Conservation (phyloP, 306 rosid species). For the Dalbergia oliveri region DNA sequence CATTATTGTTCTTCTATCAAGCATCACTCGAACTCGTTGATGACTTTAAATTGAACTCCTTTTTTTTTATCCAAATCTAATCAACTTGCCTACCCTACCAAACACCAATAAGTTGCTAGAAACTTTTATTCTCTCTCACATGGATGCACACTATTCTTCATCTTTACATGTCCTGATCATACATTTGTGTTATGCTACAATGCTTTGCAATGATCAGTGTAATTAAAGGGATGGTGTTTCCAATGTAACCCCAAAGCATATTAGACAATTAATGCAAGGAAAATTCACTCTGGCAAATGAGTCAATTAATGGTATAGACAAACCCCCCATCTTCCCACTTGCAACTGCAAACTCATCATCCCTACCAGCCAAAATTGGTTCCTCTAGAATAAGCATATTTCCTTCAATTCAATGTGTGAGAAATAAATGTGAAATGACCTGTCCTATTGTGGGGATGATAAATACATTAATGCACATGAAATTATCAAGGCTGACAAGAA, state of each 20-base stretch:
- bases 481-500: constrained; percentile 38
- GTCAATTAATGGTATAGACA: constrained; percentile 39
- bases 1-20: constrained; percentile 12
- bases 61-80: not conserved
- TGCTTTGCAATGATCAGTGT: constrained; percentile 26
- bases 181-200: constrained; percentile 4
- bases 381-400: constrained; percentile 49
- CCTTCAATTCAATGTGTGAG: constrained; percentile 42
- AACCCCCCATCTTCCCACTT: not conserved
- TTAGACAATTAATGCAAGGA: constrained; percentile 12
- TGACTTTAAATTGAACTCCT: constrained; percentile 27
- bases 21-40: not conserved
- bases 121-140: constrained; percentile 42
- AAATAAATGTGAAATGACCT: constrained; percentile 51
- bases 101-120: constrained; percentile 32
- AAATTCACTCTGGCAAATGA: not conserved
- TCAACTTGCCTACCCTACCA: constrained; percentile 37
- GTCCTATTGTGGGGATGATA: constrained; percentile 41
- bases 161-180: constrained; percentile 15
- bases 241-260: constrained; percentile 38
- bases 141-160: constrained; percentile 34
- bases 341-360: constrained; percentile 41
- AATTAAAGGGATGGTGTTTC: constrained; percentile 35
- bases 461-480: constrained; percentile 51
- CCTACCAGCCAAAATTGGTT: constrained; percentile 46